Evolutionary conservation across 2,329 filamentous ascomycete genomes (phyloP).

Genomic region (Botryotinia globosa): DNA sequence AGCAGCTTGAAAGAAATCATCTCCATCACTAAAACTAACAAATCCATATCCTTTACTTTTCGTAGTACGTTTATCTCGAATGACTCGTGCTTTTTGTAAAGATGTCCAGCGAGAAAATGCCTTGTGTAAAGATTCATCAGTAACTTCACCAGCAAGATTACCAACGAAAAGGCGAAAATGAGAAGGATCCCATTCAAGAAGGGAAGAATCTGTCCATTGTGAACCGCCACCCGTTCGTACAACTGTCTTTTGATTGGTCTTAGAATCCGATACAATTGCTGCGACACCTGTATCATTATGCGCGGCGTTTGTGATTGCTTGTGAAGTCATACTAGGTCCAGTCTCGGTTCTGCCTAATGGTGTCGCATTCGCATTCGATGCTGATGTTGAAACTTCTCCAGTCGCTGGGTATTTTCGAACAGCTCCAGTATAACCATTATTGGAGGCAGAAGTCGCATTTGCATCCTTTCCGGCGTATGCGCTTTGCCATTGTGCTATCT

Average conservation of each 20-base stretch:
- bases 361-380: constrained; percentile 46
- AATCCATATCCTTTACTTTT: constrained; percentile 98
- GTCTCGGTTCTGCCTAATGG: constrained; percentile 39
- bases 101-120: constrained; percentile 87
- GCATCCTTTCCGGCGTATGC: constrained; percentile 71
- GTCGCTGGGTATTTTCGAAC: constrained; percentile 39
- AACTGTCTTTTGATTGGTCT: constrained; percentile 78
- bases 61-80: constrained; percentile 91
- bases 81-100: constrained; percentile 87
- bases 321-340: constrained; percentile 77
- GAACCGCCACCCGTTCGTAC: constrained; percentile 85
- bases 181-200: constrained; percentile 93
- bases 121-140: constrained; percentile 91
- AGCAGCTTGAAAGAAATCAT: constrained; percentile 94
- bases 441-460: constrained; percentile 33
- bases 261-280: constrained; percentile 42
- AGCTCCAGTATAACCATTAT: constrained; percentile 34
- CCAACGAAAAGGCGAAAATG: constrained; percentile 95
- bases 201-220: constrained; percentile 82
- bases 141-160: constrained; percentile 95
- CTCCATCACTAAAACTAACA: constrained; percentile 90
- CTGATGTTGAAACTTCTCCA: constrained; percentile 45
- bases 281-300: constrained; percentile 47
- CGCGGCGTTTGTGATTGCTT: constrained; percentile 49
- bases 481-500: constrained; percentile 93